Evolutionary conservation across 2,329 filamentous ascomycete species (phyloP), one percentile per base, ranked within the genome.

Genomic region (Penicillium sp.): DNA sequence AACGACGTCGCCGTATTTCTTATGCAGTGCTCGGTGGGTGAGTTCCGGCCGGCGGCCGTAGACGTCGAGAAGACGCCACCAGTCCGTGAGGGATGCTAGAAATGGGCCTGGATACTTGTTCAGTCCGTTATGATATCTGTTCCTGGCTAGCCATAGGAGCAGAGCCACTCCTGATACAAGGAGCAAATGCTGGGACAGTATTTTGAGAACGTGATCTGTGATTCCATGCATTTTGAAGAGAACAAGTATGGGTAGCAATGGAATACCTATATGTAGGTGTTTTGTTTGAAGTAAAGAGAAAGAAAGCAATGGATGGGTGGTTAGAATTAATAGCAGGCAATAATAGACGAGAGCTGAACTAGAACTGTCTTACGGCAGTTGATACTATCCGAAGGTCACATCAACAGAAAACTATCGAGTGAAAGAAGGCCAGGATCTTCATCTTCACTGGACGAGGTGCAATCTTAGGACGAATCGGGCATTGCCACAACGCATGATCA

Each of bases 1-100:
- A 1, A 93, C 85, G 2, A 91, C 74, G 60, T 86, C 80, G 38
- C 87, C 87, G 69, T 88, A 76, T 57, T 87, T 77, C 11, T 76
- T 75, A 63, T 93, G 87, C 0, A 93, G 73, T 7, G 69, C 74
- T 36, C 84, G 76, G 50, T 86, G 82, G 0, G 84, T 88, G 51
- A 79, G 68, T 48, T 93, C 84, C 3, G 86, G 79, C 31, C 79
- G 74, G 40, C 80, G 76, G 7, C 77, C 74, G 46, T 76, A 81
- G 1, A 87, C 85, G 57, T 89, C 84, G 59, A 77, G 76, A 52
- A 89, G 80, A 16, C 87, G 76, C 86, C 87, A 91, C 76, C 80
- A 82, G 61, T 91, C 80, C 10, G 84, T 86, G 44, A 80, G 74
- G 3, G 70, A 82, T 16, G 87, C 87, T 34, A 87, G 60, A 46